Percentiles rank a stretch among this genome's conserved stretches.
Evolutionary conservation across 345 rosid genomes (phyloP).

Genomic region (Cardamine resedifolia): DNA sequence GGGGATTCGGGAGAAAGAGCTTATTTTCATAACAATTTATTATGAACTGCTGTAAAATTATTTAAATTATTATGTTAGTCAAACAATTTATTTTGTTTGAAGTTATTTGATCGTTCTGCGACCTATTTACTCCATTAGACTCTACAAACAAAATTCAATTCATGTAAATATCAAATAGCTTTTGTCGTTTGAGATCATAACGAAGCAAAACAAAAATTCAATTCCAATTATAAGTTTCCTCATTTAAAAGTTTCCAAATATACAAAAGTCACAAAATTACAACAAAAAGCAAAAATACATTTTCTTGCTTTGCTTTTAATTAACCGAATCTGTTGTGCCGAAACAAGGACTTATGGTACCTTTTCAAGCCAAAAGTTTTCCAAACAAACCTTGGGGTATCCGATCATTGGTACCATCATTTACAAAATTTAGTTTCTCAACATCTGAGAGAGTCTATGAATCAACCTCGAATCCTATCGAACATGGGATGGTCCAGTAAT

Average conservation of each 20-base stretch:
- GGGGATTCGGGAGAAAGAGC: not conserved
- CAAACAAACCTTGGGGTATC: not conserved
- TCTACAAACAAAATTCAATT: not conserved
- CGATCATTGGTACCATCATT: conserved; percentile 22
- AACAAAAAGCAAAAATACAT: not conserved
- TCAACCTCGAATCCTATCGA: conserved; percentile 47
- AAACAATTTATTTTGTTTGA: not conserved
- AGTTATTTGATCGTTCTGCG: not conserved
- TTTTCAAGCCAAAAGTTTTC: not conserved
- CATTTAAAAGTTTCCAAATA: not conserved
- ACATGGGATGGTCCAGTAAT: conserved; percentile 62
- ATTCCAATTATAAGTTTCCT: not conserved
- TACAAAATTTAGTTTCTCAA: conserved; percentile 25
- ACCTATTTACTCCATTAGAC: not conserved
- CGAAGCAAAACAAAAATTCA: not conserved
- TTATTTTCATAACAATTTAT: not conserved
- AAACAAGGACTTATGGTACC: not conserved
- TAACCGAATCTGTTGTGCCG: not conserved
- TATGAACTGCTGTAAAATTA: not conserved
- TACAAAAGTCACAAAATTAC: conserved; percentile 15
- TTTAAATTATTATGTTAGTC: not conserved
- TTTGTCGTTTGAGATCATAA: not conserved
- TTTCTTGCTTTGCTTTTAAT: not conserved
- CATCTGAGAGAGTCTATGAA: not conserved
- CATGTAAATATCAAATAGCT: not conserved